These are phyloP conservation scores for Lactarius psammicola DNA, from an alignment of 768 basidiomycete species.

Conservation along the genomic window DNA sequence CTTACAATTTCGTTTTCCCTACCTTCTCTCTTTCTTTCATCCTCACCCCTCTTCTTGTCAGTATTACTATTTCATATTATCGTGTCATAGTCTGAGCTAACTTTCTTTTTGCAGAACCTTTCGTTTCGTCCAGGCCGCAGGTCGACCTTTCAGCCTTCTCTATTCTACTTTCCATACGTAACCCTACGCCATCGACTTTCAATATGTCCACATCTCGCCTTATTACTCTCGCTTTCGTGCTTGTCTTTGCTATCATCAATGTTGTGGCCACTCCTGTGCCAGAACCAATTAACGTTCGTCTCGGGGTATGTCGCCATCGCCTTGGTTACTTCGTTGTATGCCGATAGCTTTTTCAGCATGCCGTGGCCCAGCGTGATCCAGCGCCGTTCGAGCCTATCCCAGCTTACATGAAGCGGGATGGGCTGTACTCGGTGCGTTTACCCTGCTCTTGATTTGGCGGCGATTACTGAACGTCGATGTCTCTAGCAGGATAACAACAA, in stretches of 20 bases:
- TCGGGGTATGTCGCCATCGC: constrained; percentile 31
- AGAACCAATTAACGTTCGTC: constrained; percentile 36
- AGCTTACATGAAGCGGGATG: constrained; percentile 41
- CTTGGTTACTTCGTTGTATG: background rate
- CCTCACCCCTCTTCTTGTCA: constrained; percentile 5
- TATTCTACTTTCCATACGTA: constrained; percentile 29
- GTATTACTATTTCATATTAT: background rate
- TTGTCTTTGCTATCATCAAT: constrained; percentile 46
- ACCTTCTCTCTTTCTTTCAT: background rate
- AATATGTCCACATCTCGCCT: constrained; percentile 48
- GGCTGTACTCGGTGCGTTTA: background rate
- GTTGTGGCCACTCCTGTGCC: constrained; percentile 44
- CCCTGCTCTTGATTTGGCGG: background rate
- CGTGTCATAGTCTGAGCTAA: background rate
- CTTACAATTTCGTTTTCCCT: constrained; percentile 26
- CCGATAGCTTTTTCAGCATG: constrained; percentile 13
- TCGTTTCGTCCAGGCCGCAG: constrained; percentile 35
- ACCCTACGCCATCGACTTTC: constrained; percentile 28
- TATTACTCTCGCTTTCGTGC: constrained; percentile 42
- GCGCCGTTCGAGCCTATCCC: constrained; percentile 43
- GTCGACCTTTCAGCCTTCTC: constrained; percentile 35
- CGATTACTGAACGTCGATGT: background rate
- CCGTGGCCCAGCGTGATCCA: constrained; percentile 31
- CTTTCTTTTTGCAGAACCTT: constrained; percentile 25
- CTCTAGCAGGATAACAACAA: background rate